Conservation (phyloP, 345 rosid species). For the Salix suchowensis region DNA sequence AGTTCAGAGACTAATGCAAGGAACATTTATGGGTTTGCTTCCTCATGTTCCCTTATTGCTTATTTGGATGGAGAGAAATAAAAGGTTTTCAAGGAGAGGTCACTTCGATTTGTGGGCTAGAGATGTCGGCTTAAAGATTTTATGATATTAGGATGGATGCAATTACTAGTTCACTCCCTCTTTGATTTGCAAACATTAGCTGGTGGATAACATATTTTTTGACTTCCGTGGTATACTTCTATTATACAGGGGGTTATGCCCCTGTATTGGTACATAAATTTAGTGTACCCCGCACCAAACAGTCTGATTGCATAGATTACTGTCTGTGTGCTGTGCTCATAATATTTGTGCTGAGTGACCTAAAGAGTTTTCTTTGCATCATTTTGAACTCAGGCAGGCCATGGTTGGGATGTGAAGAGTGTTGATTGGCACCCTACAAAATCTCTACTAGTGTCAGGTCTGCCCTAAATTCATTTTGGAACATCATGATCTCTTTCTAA, state of each 20-base stretch:
- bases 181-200: no score
- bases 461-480: slow-evolving; percentile 10
- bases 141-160: no score
- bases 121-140: no score
- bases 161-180: no score
- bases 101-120: no score
- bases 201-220: no score
- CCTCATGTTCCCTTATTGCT: no score
- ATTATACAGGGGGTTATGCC: no score
- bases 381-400: slow-evolving; percentile 99
- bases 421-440: slow-evolving; percentile 99
- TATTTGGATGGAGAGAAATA: no score
- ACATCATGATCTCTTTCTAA: not conserved
- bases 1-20: not conserved
- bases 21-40: not conserved
- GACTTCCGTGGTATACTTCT: no score
- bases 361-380: slow-evolving; percentile 31
- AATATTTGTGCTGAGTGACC: slow-evolving; percentile 24
- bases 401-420: slow-evolving; percentile 99
- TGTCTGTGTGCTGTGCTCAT: not conserved
- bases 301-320: not conserved
- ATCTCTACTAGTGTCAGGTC: slow-evolving; percentile 91
- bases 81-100: no score
- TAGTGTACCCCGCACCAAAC: not conserved
- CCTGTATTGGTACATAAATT: no score